These are phyloP conservation scores for Metschnikowia reukaufii DNA, from an alignment of 805 yeast species.

Conservation along the genomic window DNA sequence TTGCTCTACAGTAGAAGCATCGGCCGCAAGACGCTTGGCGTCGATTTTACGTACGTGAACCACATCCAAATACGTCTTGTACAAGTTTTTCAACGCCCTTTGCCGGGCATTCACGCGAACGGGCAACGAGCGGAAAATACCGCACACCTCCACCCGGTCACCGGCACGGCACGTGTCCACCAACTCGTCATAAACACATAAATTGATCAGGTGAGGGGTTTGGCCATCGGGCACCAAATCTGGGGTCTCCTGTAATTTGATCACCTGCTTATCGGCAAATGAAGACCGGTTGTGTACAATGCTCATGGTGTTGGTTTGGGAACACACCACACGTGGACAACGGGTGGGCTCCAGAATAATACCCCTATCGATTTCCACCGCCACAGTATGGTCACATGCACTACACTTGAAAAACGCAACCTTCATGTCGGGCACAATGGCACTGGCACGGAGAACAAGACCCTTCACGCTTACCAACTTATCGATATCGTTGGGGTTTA, in stretches of 20 bases:
- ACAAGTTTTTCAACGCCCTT: conserved; percentile 77
- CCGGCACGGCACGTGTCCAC: conserved; percentile 96
- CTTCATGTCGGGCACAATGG: conserved; percentile 97
- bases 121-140: conserved; percentile 90
- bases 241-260: conserved; percentile 92
- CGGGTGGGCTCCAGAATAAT: conserved; percentile 87
- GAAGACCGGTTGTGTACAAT: conserved; percentile 88
- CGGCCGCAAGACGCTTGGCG: conserved; percentile 76
- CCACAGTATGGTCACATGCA: conserved; percentile 90
- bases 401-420: conserved; percentile 94
- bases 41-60: conserved; percentile 90
- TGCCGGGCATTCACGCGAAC: conserved; percentile 84
- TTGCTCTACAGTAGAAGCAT: conserved; percentile 65
- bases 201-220: conserved; percentile 93
- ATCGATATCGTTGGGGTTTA: conserved; percentile 93
- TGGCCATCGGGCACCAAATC: conserved; percentile 97
- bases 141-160: conserved; percentile 93
- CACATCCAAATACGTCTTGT: conserved; percentile 91
- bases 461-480: conserved; percentile 91
- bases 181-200: conserved; percentile 93
- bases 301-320: conserved; percentile 82
- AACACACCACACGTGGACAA: conserved; percentile 89
- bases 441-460: conserved; percentile 79
- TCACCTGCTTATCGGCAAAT: conserved; percentile 93
- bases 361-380: conserved; percentile 93